phyloP scores from a whole-genome alignment of 2,329 filamentous ascomycete genomes.

The Diplodia sapinea region DNA sequence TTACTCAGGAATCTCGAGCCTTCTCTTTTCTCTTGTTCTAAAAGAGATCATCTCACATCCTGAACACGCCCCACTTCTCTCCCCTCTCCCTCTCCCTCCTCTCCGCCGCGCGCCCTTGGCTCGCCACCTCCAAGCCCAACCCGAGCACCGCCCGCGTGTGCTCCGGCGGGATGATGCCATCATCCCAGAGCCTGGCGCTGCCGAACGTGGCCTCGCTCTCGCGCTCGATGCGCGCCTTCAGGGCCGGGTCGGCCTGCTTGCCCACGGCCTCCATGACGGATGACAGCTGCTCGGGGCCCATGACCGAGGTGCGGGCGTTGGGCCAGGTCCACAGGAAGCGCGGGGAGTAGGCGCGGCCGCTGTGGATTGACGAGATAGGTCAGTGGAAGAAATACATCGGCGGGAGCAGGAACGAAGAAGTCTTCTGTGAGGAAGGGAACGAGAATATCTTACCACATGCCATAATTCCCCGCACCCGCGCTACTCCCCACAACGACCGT shows the following conservation, averaged over 20 bases:
- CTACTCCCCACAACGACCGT: constrained; percentile 94
- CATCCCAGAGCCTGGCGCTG: constrained; percentile 84
- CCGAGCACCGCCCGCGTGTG: constrained; percentile 58
- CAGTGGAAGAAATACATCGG: neutral
- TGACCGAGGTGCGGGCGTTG: constrained; percentile 93
- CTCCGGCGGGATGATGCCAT: constrained; percentile 57
- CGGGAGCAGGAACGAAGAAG: neutral
- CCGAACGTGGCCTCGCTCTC: constrained; percentile 92
- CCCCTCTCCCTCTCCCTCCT: constrained; percentile 41
- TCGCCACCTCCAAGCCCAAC: constrained; percentile 55
- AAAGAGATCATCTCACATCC: constrained; percentile 40
- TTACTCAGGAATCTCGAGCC: neutral
- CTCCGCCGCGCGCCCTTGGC: constrained; percentile 46
- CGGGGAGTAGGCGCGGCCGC: constrained; percentile 89
- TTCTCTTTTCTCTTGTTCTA: too few species aligned
- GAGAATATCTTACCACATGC: constrained; percentile 73
- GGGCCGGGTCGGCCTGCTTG: constrained; percentile 76
- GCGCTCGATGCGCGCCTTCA: constrained; percentile 83
- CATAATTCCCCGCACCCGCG: constrained; percentile 95
- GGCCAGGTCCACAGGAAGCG: constrained; percentile 97
- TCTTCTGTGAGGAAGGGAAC: constrained; percentile 5
- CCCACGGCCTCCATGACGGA: constrained; percentile 96
- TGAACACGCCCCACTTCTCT: constrained; percentile 49
- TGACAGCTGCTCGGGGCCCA: constrained; percentile 91
- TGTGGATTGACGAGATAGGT: constrained; percentile 35